Conservation (phyloP, 2,329 filamentous ascomycete species). For the Diaporthe helianthi region DNA sequence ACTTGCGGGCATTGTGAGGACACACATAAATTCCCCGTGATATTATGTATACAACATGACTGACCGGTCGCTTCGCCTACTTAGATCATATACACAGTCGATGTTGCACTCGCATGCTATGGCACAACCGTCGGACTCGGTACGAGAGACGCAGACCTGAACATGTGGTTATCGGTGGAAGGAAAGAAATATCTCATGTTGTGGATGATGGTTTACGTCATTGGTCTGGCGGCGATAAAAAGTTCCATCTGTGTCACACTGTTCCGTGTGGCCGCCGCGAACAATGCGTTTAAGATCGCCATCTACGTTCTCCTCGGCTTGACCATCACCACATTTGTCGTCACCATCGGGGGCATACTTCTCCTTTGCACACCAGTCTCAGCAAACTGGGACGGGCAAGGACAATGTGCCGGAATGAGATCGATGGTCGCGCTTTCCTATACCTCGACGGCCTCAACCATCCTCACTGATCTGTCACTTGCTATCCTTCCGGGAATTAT, state of each 20-base stretch:
- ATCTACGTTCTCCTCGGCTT: conserved; percentile 29
- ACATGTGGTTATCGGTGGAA: conserved; percentile 30
- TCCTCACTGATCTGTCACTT: conserved; percentile 44
- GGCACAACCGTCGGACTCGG: conserved; percentile 36
- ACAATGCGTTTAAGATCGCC: conserved; percentile 10
- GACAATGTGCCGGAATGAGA: conserved; percentile 32
- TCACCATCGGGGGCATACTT: conserved; percentile 36
- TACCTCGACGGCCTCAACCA: conserved; percentile 43
- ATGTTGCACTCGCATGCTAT: conserved; percentile 37
- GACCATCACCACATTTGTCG: conserved; percentile 33
- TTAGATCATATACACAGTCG: conserved; percentile 33
- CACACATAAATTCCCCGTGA: background rate
- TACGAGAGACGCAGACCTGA: conserved; percentile 33
- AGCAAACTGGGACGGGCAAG: conserved; percentile 37
- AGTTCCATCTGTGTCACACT: conserved; percentile 38
- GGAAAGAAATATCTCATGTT: conserved; percentile 37
- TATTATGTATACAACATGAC: background rate
- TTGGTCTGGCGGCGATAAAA: conserved; percentile 37
- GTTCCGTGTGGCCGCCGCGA: conserved; percentile 31
- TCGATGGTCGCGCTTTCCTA: conserved; percentile 39
- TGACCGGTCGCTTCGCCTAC: background rate
- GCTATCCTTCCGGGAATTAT: conserved; percentile 44
- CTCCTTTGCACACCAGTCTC: conserved; percentile 35
- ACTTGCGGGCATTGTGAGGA: conserved; percentile 16
- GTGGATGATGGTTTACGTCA: conserved; percentile 38